Percentiles rank a stretch among this genome's conserved stretches.
phyloP scores from a whole-genome alignment of 2,329 filamentous ascomycete genomes.

The Neopestalotiopsis rosae region DNA sequence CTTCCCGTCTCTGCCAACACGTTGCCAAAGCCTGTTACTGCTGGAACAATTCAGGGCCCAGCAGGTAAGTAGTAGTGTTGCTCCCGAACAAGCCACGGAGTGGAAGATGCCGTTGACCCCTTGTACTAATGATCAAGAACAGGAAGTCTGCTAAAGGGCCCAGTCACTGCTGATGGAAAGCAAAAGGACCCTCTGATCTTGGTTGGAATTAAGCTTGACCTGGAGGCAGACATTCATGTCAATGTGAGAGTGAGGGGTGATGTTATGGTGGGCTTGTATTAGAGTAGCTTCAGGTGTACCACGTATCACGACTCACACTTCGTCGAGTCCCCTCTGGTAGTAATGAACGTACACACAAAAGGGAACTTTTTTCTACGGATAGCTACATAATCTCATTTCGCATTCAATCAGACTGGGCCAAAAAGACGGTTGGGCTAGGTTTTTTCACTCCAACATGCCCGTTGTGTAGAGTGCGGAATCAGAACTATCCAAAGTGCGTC shows the following conservation, averaged over 20 bases:
- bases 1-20: conserved; percentile 20
- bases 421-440: not conserved
- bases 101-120: conserved; percentile 6
- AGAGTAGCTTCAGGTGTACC: not conserved
- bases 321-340: not conserved
- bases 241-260: conserved; percentile 66
- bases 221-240: conserved; percentile 67
- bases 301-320: not conserved
- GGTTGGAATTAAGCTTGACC: conserved; percentile 67
- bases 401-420: not conserved
- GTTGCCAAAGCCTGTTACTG: conserved; percentile 18
- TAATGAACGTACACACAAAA: not conserved
- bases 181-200: conserved; percentile 63
- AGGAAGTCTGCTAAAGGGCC: conserved; percentile 63
- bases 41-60: conserved; percentile 24
- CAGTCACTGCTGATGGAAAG: conserved; percentile 61
- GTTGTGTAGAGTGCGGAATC: not conserved
- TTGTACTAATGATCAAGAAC: not conserved
- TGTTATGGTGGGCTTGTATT: conserved; percentile 64
- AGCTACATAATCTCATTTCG: not conserved
- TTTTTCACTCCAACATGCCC: not conserved
- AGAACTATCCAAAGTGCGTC: too few species aligned
- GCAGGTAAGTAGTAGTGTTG: conserved; percentile 1
- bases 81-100: not conserved
- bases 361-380: not conserved